Conservation (phyloP, 345 rosid species). For the Lepidium africanum region DNA sequence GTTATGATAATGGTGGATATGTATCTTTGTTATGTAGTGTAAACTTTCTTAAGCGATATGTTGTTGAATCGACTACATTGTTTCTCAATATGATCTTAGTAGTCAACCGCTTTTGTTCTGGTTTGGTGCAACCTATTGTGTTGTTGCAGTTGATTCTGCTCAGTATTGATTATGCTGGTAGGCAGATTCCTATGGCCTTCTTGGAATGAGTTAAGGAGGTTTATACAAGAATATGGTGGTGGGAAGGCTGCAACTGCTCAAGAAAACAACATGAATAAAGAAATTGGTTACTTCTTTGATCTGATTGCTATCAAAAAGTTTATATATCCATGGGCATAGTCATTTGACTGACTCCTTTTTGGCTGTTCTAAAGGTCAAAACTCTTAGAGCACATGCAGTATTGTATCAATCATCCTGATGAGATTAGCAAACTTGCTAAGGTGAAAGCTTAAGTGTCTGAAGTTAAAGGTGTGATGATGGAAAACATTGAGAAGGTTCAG, state of each 20-base stretch:
- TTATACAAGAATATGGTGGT: conserved; percentile 76
- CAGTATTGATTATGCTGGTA: too few species aligned
- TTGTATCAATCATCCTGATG: conserved; percentile 95
- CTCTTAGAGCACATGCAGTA: conserved; percentile 94
- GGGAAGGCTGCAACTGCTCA: conserved; percentile 82
- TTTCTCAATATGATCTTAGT: not conserved
- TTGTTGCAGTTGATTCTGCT: conserved; percentile 89
- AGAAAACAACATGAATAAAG: conserved; percentile 69
- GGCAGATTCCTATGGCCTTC: conserved; percentile 84
- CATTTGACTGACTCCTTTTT: conserved; percentile 6
- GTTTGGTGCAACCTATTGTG: conserved; percentile 71
- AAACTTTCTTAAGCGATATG: not conserved
- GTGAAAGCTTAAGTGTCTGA: conserved; percentile 96
- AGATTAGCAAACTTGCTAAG: conserved; percentile 94
- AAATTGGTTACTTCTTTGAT: conserved; percentile 45
- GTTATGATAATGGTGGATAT: not conserved
- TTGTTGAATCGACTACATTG: not conserved
- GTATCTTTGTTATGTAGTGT: not conserved
- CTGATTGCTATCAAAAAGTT: not conserved
- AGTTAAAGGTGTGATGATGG: conserved; percentile 99
- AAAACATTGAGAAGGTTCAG: conserved; percentile 88
- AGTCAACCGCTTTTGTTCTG: not conserved
- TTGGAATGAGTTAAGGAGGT: conserved; percentile 89
- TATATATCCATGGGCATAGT: not conserved
- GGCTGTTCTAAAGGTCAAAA: conserved; percentile 46